These are phyloP conservation scores for Teunomyces lycoperdinae DNA, from an alignment of 805 yeast species.

Conservation along the genomic window DNA sequence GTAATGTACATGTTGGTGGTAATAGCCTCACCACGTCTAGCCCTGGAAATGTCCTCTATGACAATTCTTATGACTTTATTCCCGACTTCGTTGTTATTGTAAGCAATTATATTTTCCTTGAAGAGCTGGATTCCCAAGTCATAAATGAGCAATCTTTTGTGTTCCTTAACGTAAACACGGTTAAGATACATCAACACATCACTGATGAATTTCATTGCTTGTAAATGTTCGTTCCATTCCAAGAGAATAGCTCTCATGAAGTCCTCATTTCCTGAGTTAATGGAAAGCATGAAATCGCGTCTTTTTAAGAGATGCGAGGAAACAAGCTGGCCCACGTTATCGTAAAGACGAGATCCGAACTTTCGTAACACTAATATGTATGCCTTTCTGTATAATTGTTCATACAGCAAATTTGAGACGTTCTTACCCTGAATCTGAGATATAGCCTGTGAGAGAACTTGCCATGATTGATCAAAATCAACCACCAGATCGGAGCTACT, in stretches of 20 bases:
- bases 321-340: slow-evolving; percentile 51
- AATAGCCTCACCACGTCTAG: slow-evolving; percentile 52
- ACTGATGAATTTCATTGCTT: slow-evolving; percentile 72
- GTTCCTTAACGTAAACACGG: slow-evolving; percentile 75
- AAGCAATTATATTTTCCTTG: slow-evolving; percentile 55
- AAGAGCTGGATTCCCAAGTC: slow-evolving; percentile 74
- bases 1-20: slow-evolving; percentile 54
- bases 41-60: slow-evolving; percentile 53
- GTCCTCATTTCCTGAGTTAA: slow-evolving; percentile 21
- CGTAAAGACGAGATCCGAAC: slow-evolving; percentile 63
- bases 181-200: slow-evolving; percentile 87
- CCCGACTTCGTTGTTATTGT: slow-evolving; percentile 51
- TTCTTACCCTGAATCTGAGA: slow-evolving; percentile 67
- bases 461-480: slow-evolving; percentile 70
- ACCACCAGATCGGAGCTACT: slow-evolving; percentile 28
- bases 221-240: slow-evolving; percentile 71
- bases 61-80: slow-evolving; percentile 45
- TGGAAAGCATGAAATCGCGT: slow-evolving; percentile 17
- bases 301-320: slow-evolving; percentile 39
- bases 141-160: slow-evolving; percentile 58
- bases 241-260: slow-evolving; percentile 34
- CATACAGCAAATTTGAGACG: slow-evolving; percentile 75
- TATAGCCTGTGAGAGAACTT: slow-evolving; percentile 61
- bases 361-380: slow-evolving; percentile 73
- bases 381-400: slow-evolving; percentile 75